Conservation (phyloP, 2,329 filamentous ascomycete species). For the Lachnellula occidentalis region DNA sequence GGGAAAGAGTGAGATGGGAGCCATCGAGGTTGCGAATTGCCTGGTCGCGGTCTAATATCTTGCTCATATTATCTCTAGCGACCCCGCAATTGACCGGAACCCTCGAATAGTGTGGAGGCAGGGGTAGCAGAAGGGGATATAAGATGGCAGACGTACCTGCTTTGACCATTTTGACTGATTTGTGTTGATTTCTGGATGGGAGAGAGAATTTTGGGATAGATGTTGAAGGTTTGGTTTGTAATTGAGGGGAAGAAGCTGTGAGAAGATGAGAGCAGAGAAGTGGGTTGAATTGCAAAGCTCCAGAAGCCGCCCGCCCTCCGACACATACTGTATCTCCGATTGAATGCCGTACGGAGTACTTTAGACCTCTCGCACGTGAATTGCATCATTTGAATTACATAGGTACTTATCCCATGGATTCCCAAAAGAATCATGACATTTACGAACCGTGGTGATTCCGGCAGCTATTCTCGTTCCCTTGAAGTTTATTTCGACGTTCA, state of each 20-base stretch:
- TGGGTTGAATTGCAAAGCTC: background rate
- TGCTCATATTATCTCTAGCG: slow-evolving; percentile 54
- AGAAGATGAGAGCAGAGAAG: background rate
- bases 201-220: background rate
- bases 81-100: slow-evolving; percentile 28
- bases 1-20: slow-evolving; percentile 21
- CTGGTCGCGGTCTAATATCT: slow-evolving; percentile 38
- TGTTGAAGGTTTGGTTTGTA: background rate
- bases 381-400: too few species aligned
- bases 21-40: slow-evolving; percentile 42
- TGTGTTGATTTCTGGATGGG: slow-evolving; percentile 8
- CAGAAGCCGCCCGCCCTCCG: background rate
- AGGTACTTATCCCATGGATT: too few species aligned
- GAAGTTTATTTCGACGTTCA: too few species aligned
- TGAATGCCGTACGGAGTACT: too few species aligned
- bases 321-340: too few species aligned
- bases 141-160: slow-evolving; percentile 62
- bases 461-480: too few species aligned
- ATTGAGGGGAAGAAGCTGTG: background rate
- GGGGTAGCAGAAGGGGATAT: slow-evolving; percentile 2
- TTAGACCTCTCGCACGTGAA: too few species aligned
- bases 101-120: background rate
- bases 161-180: slow-evolving; percentile 89
- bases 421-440: too few species aligned
- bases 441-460: too few species aligned